Base-by-base conservation (phyloP, 1,284 basidiomycete genomes). In the Irpex lacteus region DNA sequence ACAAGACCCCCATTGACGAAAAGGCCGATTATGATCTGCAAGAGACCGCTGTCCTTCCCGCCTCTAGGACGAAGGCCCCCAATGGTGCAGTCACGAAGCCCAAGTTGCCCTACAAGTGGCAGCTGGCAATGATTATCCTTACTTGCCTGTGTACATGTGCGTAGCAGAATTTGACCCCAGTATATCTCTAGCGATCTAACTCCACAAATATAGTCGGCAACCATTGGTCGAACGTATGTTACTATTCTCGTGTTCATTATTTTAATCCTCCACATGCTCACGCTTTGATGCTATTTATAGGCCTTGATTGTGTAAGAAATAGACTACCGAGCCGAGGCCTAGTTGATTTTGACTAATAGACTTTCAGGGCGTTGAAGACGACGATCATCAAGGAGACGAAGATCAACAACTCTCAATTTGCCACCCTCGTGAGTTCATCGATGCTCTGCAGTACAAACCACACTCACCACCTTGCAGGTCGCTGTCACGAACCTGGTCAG, bases 371-470 rank as follows among this genome's bases (percentile, higher is more conserved):
- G 1, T 67, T 80, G 65, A 81, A 80, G 69, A 81, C 80, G 5
- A 81, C 80, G 3, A 81, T 81, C 67, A 78, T 80, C 61, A 77
- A 75, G 54, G 75, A 80, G 67, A 75, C 77, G 1, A 68, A 79
- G 32, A 80, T 81, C 70, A 81, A 81, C 70, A 81, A 81, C 68
- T 80, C 80, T 8, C 72, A 81, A 64, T 81, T 81, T 63, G 79
- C 80, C 15, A 81, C 79, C 37, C 66, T 81, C 64, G 79, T 75
- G 60, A 57, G 70, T 59, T 21, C 9, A 7, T 40, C 62, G 47
- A 9, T 21, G 18, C 36, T 19, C 3, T 37, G 18, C 5, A 49
- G 2, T 7, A 7, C 13, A n/a, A 13, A 19, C 13, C 49, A 32
- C 49, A 0, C 36, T 9, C 11, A 8, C 40, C 8, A 1, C 1